Conservation (phyloP, 495 filamentous ascomycete genomes). For the Aspergillus asperescens region DNA sequence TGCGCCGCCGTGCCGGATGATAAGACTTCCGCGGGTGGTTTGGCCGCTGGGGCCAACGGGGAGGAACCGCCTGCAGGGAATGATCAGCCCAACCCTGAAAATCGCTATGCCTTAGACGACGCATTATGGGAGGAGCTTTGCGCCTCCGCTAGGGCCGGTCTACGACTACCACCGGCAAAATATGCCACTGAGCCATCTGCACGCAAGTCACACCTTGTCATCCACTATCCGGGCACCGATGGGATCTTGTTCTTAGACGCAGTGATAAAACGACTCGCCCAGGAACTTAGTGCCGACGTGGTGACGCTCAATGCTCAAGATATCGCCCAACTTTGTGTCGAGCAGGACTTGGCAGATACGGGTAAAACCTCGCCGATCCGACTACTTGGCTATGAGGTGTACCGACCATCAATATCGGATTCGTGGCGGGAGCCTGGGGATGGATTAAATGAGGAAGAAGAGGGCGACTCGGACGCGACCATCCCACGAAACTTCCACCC, state of each 20-base stretch:
- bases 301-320: conserved; percentile 73
- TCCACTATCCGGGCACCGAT: conserved; percentile 61
- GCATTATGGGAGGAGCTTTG: conserved; percentile 38
- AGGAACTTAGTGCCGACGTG: conserved; percentile 63
- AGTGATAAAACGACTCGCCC: conserved; percentile 55
- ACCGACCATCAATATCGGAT: conserved; percentile 28
- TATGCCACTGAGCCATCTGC: conserved; percentile 47
- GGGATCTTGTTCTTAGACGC: conserved; percentile 52
- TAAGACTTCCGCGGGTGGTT: conserved; percentile 1
- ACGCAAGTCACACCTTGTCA: conserved; percentile 56
- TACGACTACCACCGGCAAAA: conserved; percentile 35
- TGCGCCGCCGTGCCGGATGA: conserved; percentile 18
- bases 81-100: conserved; percentile 13
- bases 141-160: conserved; percentile 37
- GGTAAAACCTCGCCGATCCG: conserved; percentile 39
- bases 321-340: conserved; percentile 70
- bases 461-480: conserved; percentile 34
- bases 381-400: conserved; percentile 65
- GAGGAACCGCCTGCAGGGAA: conserved; percentile 16
- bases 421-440: conserved; percentile 32
- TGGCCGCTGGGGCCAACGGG: conserved; percentile 24
- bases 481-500: conserved; percentile 22
- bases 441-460: conserved; percentile 35
- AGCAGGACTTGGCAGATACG: conserved; percentile 54
- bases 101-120: conserved; percentile 35